Conservation (phyloP, 2,329 filamentous ascomycete genomes). For the Onygenales sp. region DNA sequence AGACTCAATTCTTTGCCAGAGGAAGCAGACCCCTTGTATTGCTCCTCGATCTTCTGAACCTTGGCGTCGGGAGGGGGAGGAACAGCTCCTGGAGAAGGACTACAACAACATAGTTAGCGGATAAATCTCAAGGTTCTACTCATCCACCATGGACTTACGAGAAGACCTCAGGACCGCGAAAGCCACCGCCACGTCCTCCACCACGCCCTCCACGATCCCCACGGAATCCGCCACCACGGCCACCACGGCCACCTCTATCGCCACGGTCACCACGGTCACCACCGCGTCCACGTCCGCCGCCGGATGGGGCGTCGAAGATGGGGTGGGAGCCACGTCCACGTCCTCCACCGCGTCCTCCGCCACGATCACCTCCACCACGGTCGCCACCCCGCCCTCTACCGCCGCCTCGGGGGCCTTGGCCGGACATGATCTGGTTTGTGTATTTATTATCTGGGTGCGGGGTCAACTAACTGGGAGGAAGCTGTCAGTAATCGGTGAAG, state of each 20-base stretch:
- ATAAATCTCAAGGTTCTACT: neutral
- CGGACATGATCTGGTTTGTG: neutral
- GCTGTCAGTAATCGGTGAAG: neutral
- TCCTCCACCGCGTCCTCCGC: constrained; percentile 1
- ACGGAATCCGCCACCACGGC: constrained; percentile 18
- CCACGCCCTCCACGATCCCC: constrained; percentile 20
- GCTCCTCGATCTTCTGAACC: constrained; percentile 21
- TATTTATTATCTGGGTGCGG: neutral
- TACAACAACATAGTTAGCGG: neutral
- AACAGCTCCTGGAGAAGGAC: constrained; percentile 15
- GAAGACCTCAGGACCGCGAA: constrained; percentile 16
- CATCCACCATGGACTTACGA: constrained; percentile 13
- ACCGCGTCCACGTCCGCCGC: constrained; percentile 12
- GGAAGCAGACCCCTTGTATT: constrained; percentile 14
- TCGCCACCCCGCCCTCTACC: neutral
- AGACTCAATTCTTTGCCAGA: constrained; percentile 9
- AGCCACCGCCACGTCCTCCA: constrained; percentile 16
- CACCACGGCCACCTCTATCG: constrained; percentile 17
- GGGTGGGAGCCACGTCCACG: constrained; percentile 3
- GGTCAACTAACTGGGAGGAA: neutral
- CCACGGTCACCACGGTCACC: constrained; percentile 14
- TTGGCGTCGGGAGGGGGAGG: constrained; percentile 14
- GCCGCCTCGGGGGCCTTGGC: constrained; percentile 1
- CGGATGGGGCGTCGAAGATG: neutral
- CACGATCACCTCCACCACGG: neutral